Base-by-base conservation (phyloP, 2,329 filamentous ascomycete genomes). In the Hymenoscyphus fructigenus region DNA sequence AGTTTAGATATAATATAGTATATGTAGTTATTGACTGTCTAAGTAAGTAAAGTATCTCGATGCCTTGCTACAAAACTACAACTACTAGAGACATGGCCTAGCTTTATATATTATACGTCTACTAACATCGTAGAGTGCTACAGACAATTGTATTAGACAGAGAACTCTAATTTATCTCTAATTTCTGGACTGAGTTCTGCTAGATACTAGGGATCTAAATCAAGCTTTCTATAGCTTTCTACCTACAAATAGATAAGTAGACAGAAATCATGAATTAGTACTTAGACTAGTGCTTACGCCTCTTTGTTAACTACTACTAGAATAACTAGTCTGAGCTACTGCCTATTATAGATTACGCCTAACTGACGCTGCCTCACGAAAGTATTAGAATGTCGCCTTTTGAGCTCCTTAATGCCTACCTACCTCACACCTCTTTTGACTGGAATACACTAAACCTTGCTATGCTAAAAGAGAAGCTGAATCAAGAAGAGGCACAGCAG, bases 231-330 rank as follows among this genome's bases (percentile, higher is more conserved):
- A n/a, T n/a, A 44, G 17, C 10, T 44, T 38, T 38, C 36, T 12
- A 38, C 10, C 5, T 38, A 29, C 28, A 29, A 29, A 29, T 5
- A 29, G 28, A 29, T 29, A 5, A 5, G 5, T 5, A 29, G 28
- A 29, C 28, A 29, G 28, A 29, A 29, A 29, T 38, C 36, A 14
- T 12, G 36, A 38, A 38, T 9, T 3, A 38, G 36, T 57, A 29
- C 26, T 29, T 57, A 15, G 66, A 72, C 53, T 29, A 62, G 28
- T 32, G 60, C 7, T 61, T 72, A 5, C 44, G 64, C 0, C 56
- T 41, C 3, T 71, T 67, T 44, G 59, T 69, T 5, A 65, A 67
- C 44, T 70, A 70, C 56, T 63, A 71, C 55, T 57, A 71, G 34
- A 63, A 71, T 47, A 66, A 72, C 32, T 72, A 61, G 65, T 41